Conservation (phyloP, 2,329 filamentous ascomycete species). For the Paecilomyces variotii region DNA sequence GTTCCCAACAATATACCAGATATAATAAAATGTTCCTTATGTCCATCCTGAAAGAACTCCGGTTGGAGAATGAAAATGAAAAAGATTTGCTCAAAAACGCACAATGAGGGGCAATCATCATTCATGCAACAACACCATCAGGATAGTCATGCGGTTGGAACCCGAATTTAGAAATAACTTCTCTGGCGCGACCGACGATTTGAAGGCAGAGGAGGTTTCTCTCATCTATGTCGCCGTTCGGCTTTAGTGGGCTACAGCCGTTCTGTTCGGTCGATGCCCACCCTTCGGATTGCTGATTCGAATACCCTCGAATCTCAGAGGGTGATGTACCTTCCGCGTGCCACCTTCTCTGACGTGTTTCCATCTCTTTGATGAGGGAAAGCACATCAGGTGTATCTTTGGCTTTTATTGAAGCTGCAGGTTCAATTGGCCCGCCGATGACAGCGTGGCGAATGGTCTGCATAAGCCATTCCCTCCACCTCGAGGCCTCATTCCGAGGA, state of each 20-base stretch:
- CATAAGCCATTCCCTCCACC: constrained; percentile 33
- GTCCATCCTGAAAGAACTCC: neutral
- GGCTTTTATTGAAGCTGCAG: constrained; percentile 16
- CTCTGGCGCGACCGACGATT: constrained; percentile 25
- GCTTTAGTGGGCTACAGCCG: neutral
- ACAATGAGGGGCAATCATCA: neutral
- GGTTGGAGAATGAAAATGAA: neutral
- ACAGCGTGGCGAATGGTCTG: constrained; percentile 28
- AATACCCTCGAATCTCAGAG: neutral
- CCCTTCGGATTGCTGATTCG: constrained; percentile 6
- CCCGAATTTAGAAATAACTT: constrained; percentile 25
- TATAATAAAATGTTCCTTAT: neutral
- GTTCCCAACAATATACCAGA: neutral
- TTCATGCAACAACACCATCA: constrained; percentile 12
- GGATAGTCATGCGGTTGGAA: constrained; percentile 29
- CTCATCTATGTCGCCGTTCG: constrained; percentile 12
- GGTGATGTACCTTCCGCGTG: constrained; percentile 18
- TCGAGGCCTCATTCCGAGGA: constrained; percentile 16
- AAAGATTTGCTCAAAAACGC: neutral
- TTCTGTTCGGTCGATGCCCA: constrained; percentile 1
- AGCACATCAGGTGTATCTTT: constrained; percentile 27
- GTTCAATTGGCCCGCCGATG: constrained; percentile 22
- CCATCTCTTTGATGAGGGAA: constrained; percentile 32
- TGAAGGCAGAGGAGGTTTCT: constrained; percentile 25
- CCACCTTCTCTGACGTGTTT: constrained; percentile 35